phyloP scores from a whole-genome alignment of 225 moss, liverwort and hornwort genomes.

The Sphagnum tenellum region DNA sequence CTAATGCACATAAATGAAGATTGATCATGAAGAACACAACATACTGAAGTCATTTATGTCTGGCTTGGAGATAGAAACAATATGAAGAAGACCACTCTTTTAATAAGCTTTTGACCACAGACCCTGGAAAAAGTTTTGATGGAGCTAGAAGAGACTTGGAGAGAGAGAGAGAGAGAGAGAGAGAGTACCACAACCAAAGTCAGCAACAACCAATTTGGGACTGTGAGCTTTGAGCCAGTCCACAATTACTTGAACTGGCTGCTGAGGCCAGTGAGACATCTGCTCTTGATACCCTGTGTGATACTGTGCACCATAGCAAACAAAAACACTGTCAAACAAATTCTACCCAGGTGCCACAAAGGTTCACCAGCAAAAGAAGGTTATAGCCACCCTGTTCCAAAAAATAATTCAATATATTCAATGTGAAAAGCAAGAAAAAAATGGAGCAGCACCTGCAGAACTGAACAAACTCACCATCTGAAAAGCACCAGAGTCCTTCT shows the following conservation, averaged over 20 bases:
- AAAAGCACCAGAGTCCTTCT: conserved; percentile 68
- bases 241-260: conserved; percentile 61
- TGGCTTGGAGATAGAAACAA: too few relatives aligned
- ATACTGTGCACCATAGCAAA: conserved; percentile 41
- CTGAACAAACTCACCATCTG: conserved; percentile 43
- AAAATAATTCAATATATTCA: too few relatives aligned
- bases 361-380: too few relatives aligned
- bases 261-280: conserved; percentile 80
- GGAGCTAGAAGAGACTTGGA: background rate
- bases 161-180: conserved; percentile 1
- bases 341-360: too few relatives aligned
- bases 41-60: too few relatives aligned
- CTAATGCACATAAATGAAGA: too few relatives aligned
- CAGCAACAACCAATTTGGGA: conserved; percentile 62
- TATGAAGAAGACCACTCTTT: too few relatives aligned
- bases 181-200: conserved; percentile 75
- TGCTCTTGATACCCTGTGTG: conserved; percentile 93
- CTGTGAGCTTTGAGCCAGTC: conserved; percentile 61
- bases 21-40: too few relatives aligned
- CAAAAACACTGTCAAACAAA: background rate
- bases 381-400: too few relatives aligned
- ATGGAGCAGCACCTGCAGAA: background rate
- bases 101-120: too few relatives aligned
- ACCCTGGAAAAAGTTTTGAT: too few relatives aligned
- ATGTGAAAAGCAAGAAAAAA: background rate